Evolutionary conservation across 495 filamentous ascomycete species (phyloP), one percentile per base, ranked within the genome.

Genomic region (Polyplosphaeria fusca): DNA sequence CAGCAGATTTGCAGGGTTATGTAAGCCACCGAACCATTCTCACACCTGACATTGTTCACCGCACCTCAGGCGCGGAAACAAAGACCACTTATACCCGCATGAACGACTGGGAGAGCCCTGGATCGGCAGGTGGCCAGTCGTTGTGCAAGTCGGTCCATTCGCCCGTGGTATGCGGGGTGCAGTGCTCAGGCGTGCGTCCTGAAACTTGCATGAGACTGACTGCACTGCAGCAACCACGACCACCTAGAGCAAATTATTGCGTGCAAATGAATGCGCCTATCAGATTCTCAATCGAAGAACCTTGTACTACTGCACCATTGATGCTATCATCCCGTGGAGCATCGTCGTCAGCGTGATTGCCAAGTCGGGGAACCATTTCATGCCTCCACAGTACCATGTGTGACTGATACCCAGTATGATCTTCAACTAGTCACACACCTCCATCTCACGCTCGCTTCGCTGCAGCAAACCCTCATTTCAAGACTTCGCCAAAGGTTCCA

Each of bases 151-250:
- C 4, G 39, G 40, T 45, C 39, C 41, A 46, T 22, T 28, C n/a
- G n/a, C n/a, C n/a, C n/a, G n/a, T n/a, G 39, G 37, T 45, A 19
- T 54, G 39, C 25, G 51, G 51, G 51, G 40, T 54, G 51, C 51
- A 45, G 51, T 39, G 51, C 9, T 27, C 26, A 3, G 16, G 32
- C 35, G 4, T 52, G n/a, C 5, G 35, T 13, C 18, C 13, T 54
- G 51, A 54, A 54, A 54, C 51, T 14, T 16, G 51, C 4, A 35
- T 54, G 51, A 54, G 51, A 54, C 51, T 23, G 11, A 11, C 1
- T 16, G 39, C 5, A 45, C 51, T 20, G n/a, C 51, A 54, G n/a
- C 51, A 54, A 11, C 9, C 25, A 5, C n/a, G 35, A 20, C 41
- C 41, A 32, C 22, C 38, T 35, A 26, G 22, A 28, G 32, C 9